Percentiles rank a stretch among this genome's conserved stretches.
These are phyloP conservation scores for Saposhnikovia divaricata DNA, from an alignment of 129 eudicot species.

Conservation along the genomic window DNA sequence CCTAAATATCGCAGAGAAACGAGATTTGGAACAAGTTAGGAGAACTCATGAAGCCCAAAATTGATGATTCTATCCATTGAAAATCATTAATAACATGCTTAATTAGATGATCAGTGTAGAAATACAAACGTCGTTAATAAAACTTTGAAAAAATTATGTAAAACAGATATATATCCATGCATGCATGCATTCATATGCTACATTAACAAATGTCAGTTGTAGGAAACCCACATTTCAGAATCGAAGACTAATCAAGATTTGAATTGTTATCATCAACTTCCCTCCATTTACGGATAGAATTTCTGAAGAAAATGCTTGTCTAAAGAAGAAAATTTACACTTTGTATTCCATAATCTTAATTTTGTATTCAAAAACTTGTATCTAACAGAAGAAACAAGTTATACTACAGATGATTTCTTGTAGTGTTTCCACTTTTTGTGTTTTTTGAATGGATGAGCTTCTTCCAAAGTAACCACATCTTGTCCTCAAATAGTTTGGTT, in stretches of 20 bases:
- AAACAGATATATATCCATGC: not conserved
- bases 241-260: not conserved
- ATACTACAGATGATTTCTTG: not conserved
- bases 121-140: not conserved
- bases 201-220: not conserved
- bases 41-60: not conserved
- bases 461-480: not conserved
- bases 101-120: not conserved
- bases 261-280: not conserved
- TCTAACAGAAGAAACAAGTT: not conserved
- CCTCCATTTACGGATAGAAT: not conserved
- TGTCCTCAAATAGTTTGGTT: not conserved
- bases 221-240: not conserved
- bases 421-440: not conserved
- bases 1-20: not conserved
- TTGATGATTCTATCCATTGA: not conserved
- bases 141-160: not conserved
- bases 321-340: not conserved
- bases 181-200: not conserved
- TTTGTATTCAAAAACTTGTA: too few species aligned
- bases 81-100: not conserved
- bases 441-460: not conserved
- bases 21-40: not conserved
- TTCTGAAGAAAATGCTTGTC: slow-evolving; percentile 7
- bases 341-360: not conserved